Evolutionary conservation across 805 yeast genomes (phyloP).

Genomic region (Grigorovia humatica): DNA sequence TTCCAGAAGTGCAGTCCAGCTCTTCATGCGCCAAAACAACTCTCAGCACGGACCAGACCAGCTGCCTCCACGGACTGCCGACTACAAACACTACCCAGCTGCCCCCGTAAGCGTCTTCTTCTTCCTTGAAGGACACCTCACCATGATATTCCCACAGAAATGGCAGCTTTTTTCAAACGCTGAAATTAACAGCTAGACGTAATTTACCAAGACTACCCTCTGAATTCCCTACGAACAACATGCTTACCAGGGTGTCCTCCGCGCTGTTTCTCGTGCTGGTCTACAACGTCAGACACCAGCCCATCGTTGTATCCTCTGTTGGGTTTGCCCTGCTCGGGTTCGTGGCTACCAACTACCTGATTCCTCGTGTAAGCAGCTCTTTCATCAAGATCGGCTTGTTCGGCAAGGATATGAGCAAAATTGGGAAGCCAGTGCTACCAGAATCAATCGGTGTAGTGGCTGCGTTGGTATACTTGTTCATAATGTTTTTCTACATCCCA

Average conservation of each 20-base stretch:
- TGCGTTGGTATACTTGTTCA: conserved; percentile 67
- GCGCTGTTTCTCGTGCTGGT: conserved; percentile 9
- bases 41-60: too few relatives aligned
- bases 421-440: conserved; percentile 64
- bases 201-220: background rate
- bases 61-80: too few relatives aligned
- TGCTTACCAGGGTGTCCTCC: conserved; percentile 7
- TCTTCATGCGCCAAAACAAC: too few relatives aligned
- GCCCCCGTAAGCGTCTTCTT: too few relatives aligned
- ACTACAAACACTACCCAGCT: too few relatives aligned
- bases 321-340: conserved; percentile 67
- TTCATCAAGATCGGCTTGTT: conserved; percentile 72
- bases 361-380: conserved; percentile 57
- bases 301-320: conserved; percentile 35
- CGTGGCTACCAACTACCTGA: conserved; percentile 43
- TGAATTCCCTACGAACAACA: background rate
- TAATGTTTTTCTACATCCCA: conserved; percentile 81
- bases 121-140: too few relatives aligned
- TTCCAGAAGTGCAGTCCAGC: too few relatives aligned
- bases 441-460: conserved; percentile 90
- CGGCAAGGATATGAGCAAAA: conserved; percentile 77
- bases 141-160: too few relatives aligned
- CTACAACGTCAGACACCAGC: conserved; percentile 14
- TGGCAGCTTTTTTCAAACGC: background rate
- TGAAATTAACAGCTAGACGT: background rate